phyloP scores from a whole-genome alignment of 139 green algal genomes.

The Tetradesmus obliquus region DNA sequence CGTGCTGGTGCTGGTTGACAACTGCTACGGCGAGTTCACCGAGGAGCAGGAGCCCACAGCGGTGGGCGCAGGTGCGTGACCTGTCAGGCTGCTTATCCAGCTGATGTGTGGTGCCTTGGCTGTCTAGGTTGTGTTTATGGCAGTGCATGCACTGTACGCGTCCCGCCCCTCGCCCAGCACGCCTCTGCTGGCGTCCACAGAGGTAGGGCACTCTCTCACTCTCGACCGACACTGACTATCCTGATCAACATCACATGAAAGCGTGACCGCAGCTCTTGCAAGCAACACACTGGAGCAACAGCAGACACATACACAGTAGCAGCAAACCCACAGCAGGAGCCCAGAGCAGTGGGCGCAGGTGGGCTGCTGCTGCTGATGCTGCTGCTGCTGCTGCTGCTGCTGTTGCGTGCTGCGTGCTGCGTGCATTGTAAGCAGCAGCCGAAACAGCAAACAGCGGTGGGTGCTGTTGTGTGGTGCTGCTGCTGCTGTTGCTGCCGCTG shows the following conservation, averaged over 20 bases:
- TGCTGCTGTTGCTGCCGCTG: not conserved
- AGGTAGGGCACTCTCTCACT: not conserved
- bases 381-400: not conserved
- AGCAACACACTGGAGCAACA: not conserved
- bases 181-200: constrained; percentile 42
- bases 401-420: not conserved
- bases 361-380: not conserved
- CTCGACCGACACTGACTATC: too few relatives aligned
- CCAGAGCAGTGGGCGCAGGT: too few relatives aligned
- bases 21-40: constrained; percentile 99
- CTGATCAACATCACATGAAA: not conserved
- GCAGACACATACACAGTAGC: not conserved
- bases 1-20: constrained; percentile 93
- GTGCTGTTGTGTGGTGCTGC: too few relatives aligned
- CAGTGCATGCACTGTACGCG: too few relatives aligned
- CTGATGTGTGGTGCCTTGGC: too few relatives aligned
- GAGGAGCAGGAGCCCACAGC: constrained; percentile 85
- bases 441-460: too few relatives aligned
- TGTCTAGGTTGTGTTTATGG: too few relatives aligned
- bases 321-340: constrained; percentile 13
- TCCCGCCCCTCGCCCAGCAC: constrained; percentile 60
- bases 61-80: constrained; percentile 72
- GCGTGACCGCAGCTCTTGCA: not conserved
- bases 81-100: not conserved
- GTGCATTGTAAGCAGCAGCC: too few relatives aligned